Conservation (phyloP, 2,329 filamentous ascomycete genomes). For the Penicillium sp. region DNA sequence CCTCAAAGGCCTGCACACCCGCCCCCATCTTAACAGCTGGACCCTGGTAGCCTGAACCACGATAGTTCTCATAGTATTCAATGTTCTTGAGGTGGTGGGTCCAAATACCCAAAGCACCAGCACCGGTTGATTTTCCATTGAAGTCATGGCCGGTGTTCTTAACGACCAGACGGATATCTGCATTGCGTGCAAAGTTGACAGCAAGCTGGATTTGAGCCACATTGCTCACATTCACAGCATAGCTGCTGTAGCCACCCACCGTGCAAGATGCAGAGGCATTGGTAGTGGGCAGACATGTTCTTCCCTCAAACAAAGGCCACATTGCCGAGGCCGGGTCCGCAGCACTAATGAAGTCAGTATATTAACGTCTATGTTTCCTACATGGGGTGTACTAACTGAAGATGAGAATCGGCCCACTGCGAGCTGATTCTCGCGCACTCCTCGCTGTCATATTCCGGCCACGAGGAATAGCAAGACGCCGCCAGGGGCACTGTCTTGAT, state of each 20-base stretch:
- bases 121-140: constrained; percentile 48
- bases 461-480: constrained; percentile 27
- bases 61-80: constrained; percentile 43
- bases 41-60: constrained; percentile 47
- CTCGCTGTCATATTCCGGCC: constrained; percentile 24
- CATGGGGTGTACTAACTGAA: constrained; percentile 23
- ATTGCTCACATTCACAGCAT: constrained; percentile 38
- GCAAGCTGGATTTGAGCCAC: constrained; percentile 39
- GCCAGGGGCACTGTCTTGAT: constrained; percentile 32
- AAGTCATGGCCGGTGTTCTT: constrained; percentile 53
- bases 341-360: constrained; percentile 16
- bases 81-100: constrained; percentile 50
- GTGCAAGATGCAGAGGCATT: constrained; percentile 30
- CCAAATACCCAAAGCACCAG: constrained; percentile 52
- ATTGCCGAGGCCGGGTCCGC: constrained; percentile 28
- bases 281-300: constrained; percentile 27
- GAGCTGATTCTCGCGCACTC: constrained; percentile 21
- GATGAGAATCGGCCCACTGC: constrained; percentile 27
- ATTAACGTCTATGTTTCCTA: not conserved
- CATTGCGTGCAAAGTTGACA: constrained; percentile 27
- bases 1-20: constrained; percentile 45
- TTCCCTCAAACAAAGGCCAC: constrained; percentile 31
- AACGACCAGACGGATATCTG: constrained; percentile 37
- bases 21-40: constrained; percentile 55
- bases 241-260: constrained; percentile 34